Evolutionary conservation across 306 rosid genomes (phyloP).

Genomic region (Pterocarpus santalinus): DNA sequence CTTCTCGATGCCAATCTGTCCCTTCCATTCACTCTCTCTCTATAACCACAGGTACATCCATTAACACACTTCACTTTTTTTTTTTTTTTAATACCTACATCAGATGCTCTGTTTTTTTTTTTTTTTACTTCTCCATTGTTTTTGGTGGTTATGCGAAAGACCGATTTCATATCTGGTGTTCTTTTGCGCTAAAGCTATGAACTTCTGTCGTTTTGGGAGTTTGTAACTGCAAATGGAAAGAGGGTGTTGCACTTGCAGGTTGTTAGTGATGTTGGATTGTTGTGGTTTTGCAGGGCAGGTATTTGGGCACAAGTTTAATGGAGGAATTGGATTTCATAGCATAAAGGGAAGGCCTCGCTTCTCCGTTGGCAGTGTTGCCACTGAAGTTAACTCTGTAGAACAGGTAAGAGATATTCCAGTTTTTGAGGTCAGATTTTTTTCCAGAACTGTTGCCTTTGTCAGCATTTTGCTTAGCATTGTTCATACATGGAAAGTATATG

Average conservation of each 20-base stretch:
- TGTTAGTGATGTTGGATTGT: slow-evolving; percentile 6
- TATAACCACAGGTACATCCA: slow-evolving; percentile 58
- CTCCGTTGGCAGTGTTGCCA: slow-evolving; percentile 69
- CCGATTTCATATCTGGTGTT: slow-evolving; percentile 44
- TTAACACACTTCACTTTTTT: neutral
- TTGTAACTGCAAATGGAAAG: neutral
- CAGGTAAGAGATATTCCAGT: slow-evolving; percentile 55
- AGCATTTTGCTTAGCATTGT: neutral
- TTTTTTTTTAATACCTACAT: neutral
- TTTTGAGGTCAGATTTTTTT: neutral
- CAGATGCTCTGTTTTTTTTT: neutral
- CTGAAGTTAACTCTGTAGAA: slow-evolving; percentile 67
- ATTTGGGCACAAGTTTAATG: slow-evolving; percentile 58
- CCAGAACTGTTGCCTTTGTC: neutral
- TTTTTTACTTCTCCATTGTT: neutral
- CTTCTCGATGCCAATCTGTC: slow-evolving; percentile 57
- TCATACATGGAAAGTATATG: neutral
- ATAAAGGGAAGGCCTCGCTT: slow-evolving; percentile 66
- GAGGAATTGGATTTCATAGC: slow-evolving; percentile 60
- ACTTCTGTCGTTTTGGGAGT: slow-evolving; percentile 12
- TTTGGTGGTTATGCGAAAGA: neutral
- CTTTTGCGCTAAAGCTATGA: slow-evolving; percentile 15
- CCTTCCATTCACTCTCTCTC: slow-evolving; percentile 53
- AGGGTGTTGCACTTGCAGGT: slow-evolving; percentile 26
- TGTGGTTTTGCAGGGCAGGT: slow-evolving; percentile 61